These are phyloP conservation scores for Chytriomyces hyalinus DNA, from an alignment of 192 early-diverging fungal species.

Conservation along the genomic window DNA sequence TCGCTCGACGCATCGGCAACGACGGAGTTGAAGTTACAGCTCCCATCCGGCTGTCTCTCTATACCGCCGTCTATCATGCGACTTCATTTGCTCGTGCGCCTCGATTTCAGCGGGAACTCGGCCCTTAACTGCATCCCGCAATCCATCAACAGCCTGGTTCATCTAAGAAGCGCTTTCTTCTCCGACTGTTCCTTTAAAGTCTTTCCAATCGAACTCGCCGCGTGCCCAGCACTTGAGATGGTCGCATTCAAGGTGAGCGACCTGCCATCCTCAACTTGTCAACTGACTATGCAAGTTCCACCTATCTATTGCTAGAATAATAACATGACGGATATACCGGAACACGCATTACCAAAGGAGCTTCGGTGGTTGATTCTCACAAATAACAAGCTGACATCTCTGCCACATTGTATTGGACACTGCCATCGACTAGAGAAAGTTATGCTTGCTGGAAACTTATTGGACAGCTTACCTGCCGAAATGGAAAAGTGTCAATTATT, in stretches of 20 bases:
- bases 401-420: slow-evolving; percentile 28
- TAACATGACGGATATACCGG: no score
- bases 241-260: slow-evolving; percentile 33
- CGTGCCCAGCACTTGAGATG: slow-evolving; percentile 17
- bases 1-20: no score
- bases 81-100: slow-evolving; percentile 22
- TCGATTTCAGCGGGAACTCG: slow-evolving; percentile 9
- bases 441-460: slow-evolving; percentile 30
- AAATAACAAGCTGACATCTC: slow-evolving; percentile 25
- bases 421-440: slow-evolving; percentile 19
- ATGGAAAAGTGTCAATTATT: slow-evolving; percentile 16
- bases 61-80: slow-evolving; percentile 3
- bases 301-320: no score
- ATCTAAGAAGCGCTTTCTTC: slow-evolving; percentile 36
- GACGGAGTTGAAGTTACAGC: no score
- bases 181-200: slow-evolving; percentile 19
- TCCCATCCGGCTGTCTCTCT: no score
- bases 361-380: slow-evolving; percentile 41
- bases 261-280: neutral
- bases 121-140: neutral
- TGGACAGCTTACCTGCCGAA: slow-evolving; percentile 9
- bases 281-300: slow-evolving; percentile 4
- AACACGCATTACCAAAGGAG: no score
- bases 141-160: neutral
- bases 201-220: slow-evolving; percentile 19